These are phyloP conservation scores for Hydnomerulius pinastri DNA, from an alignment of 768 basidiomycete genomes.

Conservation along the genomic window DNA sequence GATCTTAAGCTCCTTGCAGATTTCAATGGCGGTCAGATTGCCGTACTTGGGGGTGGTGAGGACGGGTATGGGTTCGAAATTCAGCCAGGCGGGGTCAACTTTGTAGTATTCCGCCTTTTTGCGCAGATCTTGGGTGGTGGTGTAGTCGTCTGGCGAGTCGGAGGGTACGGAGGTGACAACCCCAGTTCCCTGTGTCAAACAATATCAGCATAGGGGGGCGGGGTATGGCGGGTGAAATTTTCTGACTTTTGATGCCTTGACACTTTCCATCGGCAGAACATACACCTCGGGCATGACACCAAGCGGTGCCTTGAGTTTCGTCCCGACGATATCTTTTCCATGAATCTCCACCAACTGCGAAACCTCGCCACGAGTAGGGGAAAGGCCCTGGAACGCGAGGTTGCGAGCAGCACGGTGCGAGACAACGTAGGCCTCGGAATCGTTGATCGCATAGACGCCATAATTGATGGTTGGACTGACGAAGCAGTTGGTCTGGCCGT, in stretches of 20 bases:
- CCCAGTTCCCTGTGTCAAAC: constrained; percentile 76
- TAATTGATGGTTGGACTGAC: constrained; percentile 91
- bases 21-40: constrained; percentile 79
- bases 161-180: constrained; percentile 98
- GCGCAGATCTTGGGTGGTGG: constrained; percentile 84
- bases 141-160: constrained; percentile 96
- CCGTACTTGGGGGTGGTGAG: constrained; percentile 91
- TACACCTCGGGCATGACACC: constrained; percentile 84
- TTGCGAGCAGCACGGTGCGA: constrained; percentile 92
- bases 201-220: constrained; percentile 3
- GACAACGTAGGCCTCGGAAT: constrained; percentile 85
- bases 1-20: constrained; percentile 90
- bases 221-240: background rate
- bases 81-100: constrained; percentile 86
- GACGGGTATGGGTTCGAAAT: constrained; percentile 84
- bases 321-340: constrained; percentile 81
- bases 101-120: constrained; percentile 98
- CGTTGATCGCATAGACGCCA: constrained; percentile 86
- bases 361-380: constrained; percentile 69
- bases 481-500: constrained; percentile 98
- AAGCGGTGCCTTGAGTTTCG: constrained; percentile 87
- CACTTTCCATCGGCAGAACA: constrained; percentile 98
- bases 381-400: constrained; percentile 94
- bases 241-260: constrained; percentile 86
- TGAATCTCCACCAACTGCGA: constrained; percentile 75